These are phyloP conservation scores for Hevea brasiliensis DNA, from an alignment of 345 rosid species.

Conservation along the genomic window DNA sequence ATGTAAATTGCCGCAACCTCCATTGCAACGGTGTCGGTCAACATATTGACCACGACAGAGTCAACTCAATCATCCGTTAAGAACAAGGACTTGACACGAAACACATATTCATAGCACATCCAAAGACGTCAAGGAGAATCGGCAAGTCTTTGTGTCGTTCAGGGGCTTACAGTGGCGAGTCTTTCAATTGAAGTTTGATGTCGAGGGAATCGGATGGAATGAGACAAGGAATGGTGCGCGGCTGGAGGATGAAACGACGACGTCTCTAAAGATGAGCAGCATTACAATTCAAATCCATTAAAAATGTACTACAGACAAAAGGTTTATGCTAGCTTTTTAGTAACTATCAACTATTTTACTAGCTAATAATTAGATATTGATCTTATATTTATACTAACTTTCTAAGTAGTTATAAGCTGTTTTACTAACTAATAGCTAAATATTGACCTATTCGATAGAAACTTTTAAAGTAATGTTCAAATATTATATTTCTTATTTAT, in stretches of 20 bases:
- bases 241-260: constrained; percentile 22
- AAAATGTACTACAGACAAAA: too few relatives aligned
- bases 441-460: too few relatives aligned
- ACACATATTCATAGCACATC: constrained; percentile 94
- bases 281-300: constrained; percentile 18
- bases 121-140: constrained; percentile 69
- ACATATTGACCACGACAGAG: constrained; percentile 81
- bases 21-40: constrained; percentile 88
- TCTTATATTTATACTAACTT: too few relatives aligned
- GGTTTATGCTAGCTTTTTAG: too few relatives aligned
- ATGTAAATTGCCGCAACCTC: too few relatives aligned
- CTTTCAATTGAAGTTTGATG: constrained; percentile 37
- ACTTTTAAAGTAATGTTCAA: too few relatives aligned
- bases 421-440: too few relatives aligned
- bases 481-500: too few relatives aligned
- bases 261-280: constrained; percentile 16
- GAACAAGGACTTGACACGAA: constrained; percentile 74
- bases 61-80: constrained; percentile 76
- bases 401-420: too few relatives aligned
- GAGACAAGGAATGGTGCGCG: constrained; percentile 25
- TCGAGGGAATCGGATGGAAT: constrained; percentile 48
- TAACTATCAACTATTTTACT: too few relatives aligned
- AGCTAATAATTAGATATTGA: too few relatives aligned
- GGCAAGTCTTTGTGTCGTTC: constrained; percentile 34
- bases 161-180: constrained; percentile 15